Evolutionary conservation across 1,139 yeast genomes (phyloP).

Genomic region (Candida glucosophila): DNA sequence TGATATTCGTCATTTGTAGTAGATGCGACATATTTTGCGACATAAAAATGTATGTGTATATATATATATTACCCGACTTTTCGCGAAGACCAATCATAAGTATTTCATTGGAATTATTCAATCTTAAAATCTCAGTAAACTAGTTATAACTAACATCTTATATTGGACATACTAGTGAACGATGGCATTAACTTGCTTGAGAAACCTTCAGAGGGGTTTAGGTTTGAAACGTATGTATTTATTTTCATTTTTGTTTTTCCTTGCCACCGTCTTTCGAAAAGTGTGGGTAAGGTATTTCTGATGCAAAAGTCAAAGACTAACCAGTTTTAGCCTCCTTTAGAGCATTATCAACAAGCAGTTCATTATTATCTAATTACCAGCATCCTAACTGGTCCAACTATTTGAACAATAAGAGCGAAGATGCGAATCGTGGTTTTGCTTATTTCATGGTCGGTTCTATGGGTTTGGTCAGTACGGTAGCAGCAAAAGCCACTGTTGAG

Average conservation of each 20-base stretch:
- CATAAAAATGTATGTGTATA: too few species aligned
- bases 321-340: constrained; percentile 19
- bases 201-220: constrained; percentile 45
- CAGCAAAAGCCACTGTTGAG: constrained; percentile 97
- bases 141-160: constrained; percentile 2
- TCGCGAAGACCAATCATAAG: too few species aligned
- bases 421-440: constrained; percentile 74
- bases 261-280: too few species aligned
- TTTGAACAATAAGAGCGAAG: constrained; percentile 65
- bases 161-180: constrained; percentile 4
- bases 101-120: too few species aligned
- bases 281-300: too few species aligned
- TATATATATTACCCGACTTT: too few species aligned
- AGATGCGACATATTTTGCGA: too few species aligned
- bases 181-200: constrained; percentile 41
- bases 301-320: constrained; percentile 8
- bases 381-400: constrained; percentile 88
- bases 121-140: too few species aligned
- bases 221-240: constrained; percentile 32
- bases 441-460: constrained; percentile 98
- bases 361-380: constrained; percentile 66
- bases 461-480: constrained; percentile 91
- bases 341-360: constrained; percentile 38
- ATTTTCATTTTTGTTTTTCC: neutral
- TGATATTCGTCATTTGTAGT: too few species aligned